phyloP scores from a whole-genome alignment of 2,329 filamentous ascomycete species.

The Ascochyta viciae-villosae region DNA sequence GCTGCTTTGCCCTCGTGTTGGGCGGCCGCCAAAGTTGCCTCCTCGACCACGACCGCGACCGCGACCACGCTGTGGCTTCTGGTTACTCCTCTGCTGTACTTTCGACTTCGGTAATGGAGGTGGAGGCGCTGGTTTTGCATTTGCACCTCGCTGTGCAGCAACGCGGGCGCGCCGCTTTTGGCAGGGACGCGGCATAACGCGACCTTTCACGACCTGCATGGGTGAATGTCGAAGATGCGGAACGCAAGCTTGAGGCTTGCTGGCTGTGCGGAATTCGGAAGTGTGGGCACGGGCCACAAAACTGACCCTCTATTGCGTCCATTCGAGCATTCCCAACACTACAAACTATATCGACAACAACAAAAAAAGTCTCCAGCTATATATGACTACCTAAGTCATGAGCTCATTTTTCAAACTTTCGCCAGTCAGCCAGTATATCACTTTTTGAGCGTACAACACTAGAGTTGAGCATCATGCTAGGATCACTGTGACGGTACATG shows the following conservation, averaged over 20 bases:
- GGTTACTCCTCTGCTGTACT: constrained; percentile 21
- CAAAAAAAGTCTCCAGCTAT: no score
- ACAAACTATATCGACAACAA: neutral
- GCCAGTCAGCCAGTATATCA: no score
- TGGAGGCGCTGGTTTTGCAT: constrained; percentile 5
- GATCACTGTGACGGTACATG: no score
- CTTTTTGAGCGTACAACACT: no score
- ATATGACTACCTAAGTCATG: no score
- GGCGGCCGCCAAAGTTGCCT: constrained; percentile 22
- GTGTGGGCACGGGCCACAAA: neutral
- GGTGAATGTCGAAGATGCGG: constrained; percentile 8
- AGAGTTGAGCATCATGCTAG: no score
- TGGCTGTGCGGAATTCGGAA: constrained; percentile 6
- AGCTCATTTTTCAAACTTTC: no score
- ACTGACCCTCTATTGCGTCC: no score
- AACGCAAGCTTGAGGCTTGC: neutral
- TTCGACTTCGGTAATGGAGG: constrained; percentile 10
- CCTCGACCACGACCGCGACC: constrained; percentile 17
- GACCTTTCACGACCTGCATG: constrained; percentile 22
- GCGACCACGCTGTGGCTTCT: constrained; percentile 18
- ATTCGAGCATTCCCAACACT: neutral
- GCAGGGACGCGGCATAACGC: constrained; percentile 35
- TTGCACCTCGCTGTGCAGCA: constrained; percentile 22
- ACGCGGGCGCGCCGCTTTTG: constrained; percentile 35
- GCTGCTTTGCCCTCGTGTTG: constrained; percentile 6